Base-by-base conservation (phyloP, 2,329 filamentous ascomycete species). In the Trematosphaeria pertusa region DNA sequence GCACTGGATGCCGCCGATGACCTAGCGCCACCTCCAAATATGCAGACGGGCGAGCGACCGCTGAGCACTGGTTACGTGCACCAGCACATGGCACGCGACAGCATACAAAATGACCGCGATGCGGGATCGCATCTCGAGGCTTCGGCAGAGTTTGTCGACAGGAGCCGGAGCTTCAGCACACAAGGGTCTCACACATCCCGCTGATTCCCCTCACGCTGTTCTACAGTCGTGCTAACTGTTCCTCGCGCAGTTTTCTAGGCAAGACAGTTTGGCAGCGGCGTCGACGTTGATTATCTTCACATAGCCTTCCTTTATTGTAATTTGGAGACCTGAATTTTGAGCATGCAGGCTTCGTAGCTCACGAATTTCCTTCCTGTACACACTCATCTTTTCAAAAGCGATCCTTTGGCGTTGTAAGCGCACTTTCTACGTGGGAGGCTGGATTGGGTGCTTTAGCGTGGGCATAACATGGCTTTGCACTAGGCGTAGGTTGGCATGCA, bases 41-140 rank as follows among this genome's bases (percentile, higher is more conserved):
- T 68, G 7, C 53, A 61, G 8, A 34, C 41, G 2, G 48, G 37
- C 8, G 64, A 69, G 18, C 58, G 68, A 9, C 70, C 65, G 9
- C 40, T 71, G 30, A 73, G 66, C 43, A 73, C 69, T 3, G 71
- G 71, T 4, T 70, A 65, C 30, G 71, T 74, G 11, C 65, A 71
- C 37, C 69, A 72, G 15, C 71, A 70, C 43, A 52, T 69, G 38
- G 71, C 69, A 1, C 60, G 67, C 18, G 71, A 73, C 39, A 71
- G 68, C 38, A 67, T 74, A 18, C 68, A 69, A 19, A 64, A 58
- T 5, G 64, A 70, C 15, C 55, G 52, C 34, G 60, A 67, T 28
- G 57, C 59, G 4, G 58, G 63, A 11, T 60, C 51, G n/a, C 65
- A 69, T 41, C 59, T 71, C 1, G 70, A 71, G 39, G 61, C 68